Conservation (phyloP, 164 flowering plant genomes). For the Tetrastigma voinierianum region DNA sequence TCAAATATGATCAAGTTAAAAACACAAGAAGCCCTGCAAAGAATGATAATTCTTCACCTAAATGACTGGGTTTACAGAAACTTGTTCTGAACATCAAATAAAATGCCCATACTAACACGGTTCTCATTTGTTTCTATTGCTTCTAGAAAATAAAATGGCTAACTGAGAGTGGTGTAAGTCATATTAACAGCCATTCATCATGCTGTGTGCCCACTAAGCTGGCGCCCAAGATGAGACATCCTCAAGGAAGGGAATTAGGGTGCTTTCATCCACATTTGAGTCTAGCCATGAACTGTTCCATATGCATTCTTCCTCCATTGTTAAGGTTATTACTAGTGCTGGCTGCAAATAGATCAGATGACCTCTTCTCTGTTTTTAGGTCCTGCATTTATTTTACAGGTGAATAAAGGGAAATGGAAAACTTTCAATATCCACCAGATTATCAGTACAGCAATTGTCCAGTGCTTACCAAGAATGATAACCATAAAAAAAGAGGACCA, state of each 20-base stretch:
- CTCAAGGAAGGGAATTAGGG: slow-evolving; percentile 66
- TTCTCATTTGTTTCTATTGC: background rate
- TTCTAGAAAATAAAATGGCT: background rate
- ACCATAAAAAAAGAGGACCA: too few relatives aligned
- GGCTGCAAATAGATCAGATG: slow-evolving; percentile 52
- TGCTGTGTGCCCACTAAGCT: slow-evolving; percentile 44
- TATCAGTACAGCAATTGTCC: too few relatives aligned
- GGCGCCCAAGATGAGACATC: slow-evolving; percentile 78
- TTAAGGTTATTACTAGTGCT: slow-evolving; percentile 29
- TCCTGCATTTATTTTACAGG: slow-evolving; percentile 39
- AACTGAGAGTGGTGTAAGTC: too few relatives aligned
- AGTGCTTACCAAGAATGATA: too few relatives aligned
- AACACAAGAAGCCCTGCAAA: background rate
- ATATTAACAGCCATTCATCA: slow-evolving; percentile 8
- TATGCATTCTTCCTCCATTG: slow-evolving; percentile 27
- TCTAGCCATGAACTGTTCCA: slow-evolving; percentile 32
- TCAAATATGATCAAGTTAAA: background rate
- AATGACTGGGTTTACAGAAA: background rate
- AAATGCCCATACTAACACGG: background rate
- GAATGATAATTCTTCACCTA: background rate
- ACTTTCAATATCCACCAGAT: too few relatives aligned
- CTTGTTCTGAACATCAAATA: too few relatives aligned
- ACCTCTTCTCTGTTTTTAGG: slow-evolving; percentile 82
- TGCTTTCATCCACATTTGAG: slow-evolving; percentile 59
- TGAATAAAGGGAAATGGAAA: background rate